These are phyloP conservation scores for Thalia dealbata DNA, from an alignment of 176 grass and related monocot genomes.

Conservation along the genomic window DNA sequence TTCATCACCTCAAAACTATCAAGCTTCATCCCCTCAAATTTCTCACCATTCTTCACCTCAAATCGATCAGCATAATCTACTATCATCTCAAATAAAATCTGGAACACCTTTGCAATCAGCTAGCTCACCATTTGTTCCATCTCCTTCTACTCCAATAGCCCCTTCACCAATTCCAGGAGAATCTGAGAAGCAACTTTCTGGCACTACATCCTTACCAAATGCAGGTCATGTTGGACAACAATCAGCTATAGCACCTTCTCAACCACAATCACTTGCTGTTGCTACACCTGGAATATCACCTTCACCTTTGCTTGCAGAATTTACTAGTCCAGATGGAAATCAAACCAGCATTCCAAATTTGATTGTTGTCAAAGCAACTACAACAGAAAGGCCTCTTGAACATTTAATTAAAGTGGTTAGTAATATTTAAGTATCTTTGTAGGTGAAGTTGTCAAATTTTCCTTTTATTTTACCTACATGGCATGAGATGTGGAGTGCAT, in stretches of 20 bases:
- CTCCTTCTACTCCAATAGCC: conserved; percentile 64
- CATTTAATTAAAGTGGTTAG: conserved; percentile 73
- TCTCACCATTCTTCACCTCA: conserved; percentile 72
- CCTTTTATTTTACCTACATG: background rate
- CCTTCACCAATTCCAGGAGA: conserved; percentile 80
- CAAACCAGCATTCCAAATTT: conserved; percentile 54
- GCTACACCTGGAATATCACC: conserved; percentile 90
- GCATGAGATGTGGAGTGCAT: background rate
- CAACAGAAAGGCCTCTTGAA: conserved; percentile 73
- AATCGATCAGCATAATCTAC: conserved; percentile 70
- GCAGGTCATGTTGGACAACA: conserved; percentile 47
- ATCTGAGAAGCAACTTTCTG: conserved; percentile 54
- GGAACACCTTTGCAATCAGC: conserved; percentile 72
- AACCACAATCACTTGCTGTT: conserved; percentile 60
- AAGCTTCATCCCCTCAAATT: conserved; percentile 95
- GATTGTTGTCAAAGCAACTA: conserved; percentile 42
- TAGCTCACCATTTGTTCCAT: conserved; percentile 74
- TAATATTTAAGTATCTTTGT: conserved; percentile 21
- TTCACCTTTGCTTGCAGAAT: conserved; percentile 89
- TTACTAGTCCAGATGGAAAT: conserved; percentile 56
- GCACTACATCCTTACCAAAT: conserved; percentile 51
- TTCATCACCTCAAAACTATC: conserved; percentile 83
- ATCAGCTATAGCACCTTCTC: conserved; percentile 34
- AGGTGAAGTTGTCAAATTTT: background rate
- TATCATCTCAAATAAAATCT: conserved; percentile 71